Base-by-base conservation (phyloP, 1,284 basidiomycete species). In the Tranzscheliella williamsii region DNA sequence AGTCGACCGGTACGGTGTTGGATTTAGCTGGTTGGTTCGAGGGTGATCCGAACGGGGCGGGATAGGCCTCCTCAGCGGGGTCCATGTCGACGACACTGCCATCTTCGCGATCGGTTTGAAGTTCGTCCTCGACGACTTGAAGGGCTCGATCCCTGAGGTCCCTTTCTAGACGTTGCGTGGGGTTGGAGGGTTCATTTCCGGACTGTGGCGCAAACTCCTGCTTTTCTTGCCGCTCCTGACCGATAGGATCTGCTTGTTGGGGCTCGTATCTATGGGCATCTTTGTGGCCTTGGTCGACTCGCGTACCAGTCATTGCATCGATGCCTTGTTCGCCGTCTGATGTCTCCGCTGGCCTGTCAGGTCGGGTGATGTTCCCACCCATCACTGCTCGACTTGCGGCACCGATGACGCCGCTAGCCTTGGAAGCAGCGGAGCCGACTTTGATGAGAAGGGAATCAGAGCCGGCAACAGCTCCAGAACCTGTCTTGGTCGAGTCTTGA, bases 361-460 rank as follows among this genome's bases (percentile, higher is more conserved):
- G 44, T 12, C 55, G 47, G 7, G 48, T 38, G n/a, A n/a, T n/a
- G 17, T 56, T 69, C 26, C 24, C 32, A 13, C 60, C 47, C 12
- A 57, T 56, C 18, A 64, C 65, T 12, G 53, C 56, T 21, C 57
- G 37, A 1, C 66, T 57, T 13, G 63, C 66, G 2, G 64, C 85
- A 68, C 90, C 89, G 35, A 85, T 80, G 1, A 91, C 83, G 5
- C 84, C 83, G 17, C 87, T 86, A 34, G 82, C 81, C 50, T 85
- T 82, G 8, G 81, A 80, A 17, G 81, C 78, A 12, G 82, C 81
- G 16, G 81, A 70, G 17, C 56, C 56, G 27, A 64, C 55, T 42
- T 55, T 51, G 37, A 49, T 38, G 21, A 64, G 47, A 6, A 62
- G 21, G 29, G 49, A 53, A 24, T 49, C 44, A 31, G 49, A 38